Evolutionary conservation across 2,329 filamentous ascomycete species (phyloP), one percentile per base, ranked within the genome.

Genomic region (Cercospora berteroae): DNA sequence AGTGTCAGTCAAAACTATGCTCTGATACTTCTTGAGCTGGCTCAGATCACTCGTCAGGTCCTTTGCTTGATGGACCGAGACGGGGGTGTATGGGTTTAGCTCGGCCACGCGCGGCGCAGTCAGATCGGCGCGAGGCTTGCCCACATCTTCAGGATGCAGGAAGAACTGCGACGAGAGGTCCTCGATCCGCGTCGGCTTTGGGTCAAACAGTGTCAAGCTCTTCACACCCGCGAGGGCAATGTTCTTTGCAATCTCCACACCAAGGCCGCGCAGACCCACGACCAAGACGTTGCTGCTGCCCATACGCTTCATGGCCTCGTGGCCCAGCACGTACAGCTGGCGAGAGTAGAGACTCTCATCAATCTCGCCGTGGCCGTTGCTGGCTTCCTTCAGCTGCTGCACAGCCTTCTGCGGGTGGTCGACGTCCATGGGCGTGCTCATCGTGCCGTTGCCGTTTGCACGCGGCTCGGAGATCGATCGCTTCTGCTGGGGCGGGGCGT

Each of bases 81-180:
- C 91, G 6, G 95, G 95, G 4, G 94, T 97, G 78, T 99, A 99
- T 69, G 93, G 92, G 80, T 99, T 99, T 72, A 99, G 87, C 81
- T 99, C 95, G 50, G 93, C 92, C 29, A 99, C 91, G 61, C 93
- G 89, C 8, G 95, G 94, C 1, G 90, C 92, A 1, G 94, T 97
- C 64, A 93, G 91, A 73, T 89, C 85, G 71, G 94, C 95, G 77
- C 95, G 89, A 4, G 93, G 91, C 83, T 97, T 96, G 76, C 95
- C 95, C 63, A 98, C 90, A 78, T 99, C 95, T 75, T 90, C 88
- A 18, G 89, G 86, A 66, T 88, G 92, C 23, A 99, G 88, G 86
- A 99, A 99, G 86, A 99, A 99, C 80, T 99, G 95, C 52, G 95
- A 92, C 48, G 95, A 98, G 36, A 99, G 88, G 78, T 99, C 95